These are phyloP conservation scores for Phytophthora chlamydospora DNA, from an alignment of 352 stramenopile genomes.

Conservation along the genomic window DNA sequence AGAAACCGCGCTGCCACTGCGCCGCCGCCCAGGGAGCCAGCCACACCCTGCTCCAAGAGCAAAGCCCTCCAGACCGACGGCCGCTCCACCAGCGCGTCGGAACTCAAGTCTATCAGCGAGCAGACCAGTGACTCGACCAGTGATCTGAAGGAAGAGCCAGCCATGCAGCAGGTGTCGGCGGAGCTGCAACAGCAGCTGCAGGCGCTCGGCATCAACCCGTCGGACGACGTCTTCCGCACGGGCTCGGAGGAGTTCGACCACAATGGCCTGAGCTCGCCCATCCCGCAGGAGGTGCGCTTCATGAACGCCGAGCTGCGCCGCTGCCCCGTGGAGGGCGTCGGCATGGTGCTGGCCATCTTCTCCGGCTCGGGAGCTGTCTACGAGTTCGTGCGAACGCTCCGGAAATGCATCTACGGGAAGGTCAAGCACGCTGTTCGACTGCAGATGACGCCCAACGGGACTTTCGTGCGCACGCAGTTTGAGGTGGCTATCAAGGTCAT, in stretches of 20 bases:
- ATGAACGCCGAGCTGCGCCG: constrained; percentile 84
- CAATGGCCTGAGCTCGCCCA: constrained; percentile 80
- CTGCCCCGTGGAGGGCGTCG: constrained; percentile 77
- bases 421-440: constrained; percentile 89
- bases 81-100: constrained; percentile 14
- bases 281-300: constrained; percentile 88
- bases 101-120: constrained; percentile 13
- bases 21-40: constrained; percentile 11
- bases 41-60: not conserved
- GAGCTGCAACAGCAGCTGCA: constrained; percentile 83
- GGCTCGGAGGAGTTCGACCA: constrained; percentile 79
- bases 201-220: constrained; percentile 80
- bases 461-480: constrained; percentile 79
- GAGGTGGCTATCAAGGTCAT: constrained; percentile 90
- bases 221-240: constrained; percentile 84
- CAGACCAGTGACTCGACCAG: constrained; percentile 14
- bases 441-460: constrained; percentile 72
- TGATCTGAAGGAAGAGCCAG: constrained; percentile 13
- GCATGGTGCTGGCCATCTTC: constrained; percentile 80
- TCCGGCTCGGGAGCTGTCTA: constrained; percentile 83
- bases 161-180: constrained; percentile 65
- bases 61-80: too few relatives aligned
- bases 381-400: constrained; percentile 85
- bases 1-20: constrained; percentile 33
- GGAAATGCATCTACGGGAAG: constrained; percentile 90